Evolutionary conservation across 169 alveolate genomes (phyloP).

Genomic region (Plasmodium fragile): DNA sequence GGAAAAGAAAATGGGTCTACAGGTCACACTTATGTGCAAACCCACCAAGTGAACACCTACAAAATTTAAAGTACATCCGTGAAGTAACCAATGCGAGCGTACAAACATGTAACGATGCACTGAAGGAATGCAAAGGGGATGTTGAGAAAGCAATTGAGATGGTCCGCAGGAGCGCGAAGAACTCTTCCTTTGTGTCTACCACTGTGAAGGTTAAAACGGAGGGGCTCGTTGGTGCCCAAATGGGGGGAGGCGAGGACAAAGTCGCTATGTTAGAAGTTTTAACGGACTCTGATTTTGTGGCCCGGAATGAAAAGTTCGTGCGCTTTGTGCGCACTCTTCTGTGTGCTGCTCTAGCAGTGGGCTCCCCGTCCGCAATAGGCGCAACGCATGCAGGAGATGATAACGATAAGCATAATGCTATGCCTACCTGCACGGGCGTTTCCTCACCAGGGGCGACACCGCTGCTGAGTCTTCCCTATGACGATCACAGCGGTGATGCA

Average conservation of each 20-base stretch:
- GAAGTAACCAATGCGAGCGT: slow-evolving; percentile 68
- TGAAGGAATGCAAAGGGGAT: slow-evolving; percentile 53
- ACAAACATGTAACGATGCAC: slow-evolving; percentile 52
- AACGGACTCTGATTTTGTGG: slow-evolving; percentile 65
- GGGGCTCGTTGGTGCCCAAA: slow-evolving; percentile 25
- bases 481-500: not conserved
- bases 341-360: not conserved
- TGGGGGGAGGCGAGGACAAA: slow-evolving; percentile 14
- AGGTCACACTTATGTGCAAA: not conserved
- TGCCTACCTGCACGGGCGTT: not conserved
- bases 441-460: not conserved
- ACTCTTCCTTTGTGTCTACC: slow-evolving; percentile 21
- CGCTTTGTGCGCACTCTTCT: slow-evolving; percentile 10
- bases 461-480: slow-evolving; percentile 20
- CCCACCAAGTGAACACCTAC: slow-evolving; percentile 26
- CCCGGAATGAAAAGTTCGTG: slow-evolving; percentile 32
- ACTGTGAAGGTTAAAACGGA: slow-evolving; percentile 51
- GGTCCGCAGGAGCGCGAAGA: slow-evolving; percentile 35
- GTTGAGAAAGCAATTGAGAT: slow-evolving; percentile 53
- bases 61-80: slow-evolving; percentile 48
- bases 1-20: not conserved
- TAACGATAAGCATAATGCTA: not conserved
- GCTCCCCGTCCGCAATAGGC: not conserved
- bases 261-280: slow-evolving; percentile 32
- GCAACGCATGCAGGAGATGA: not conserved